Conservation (phyloP, 768 basidiomycete species). For the Lactarius evosmus region DNA sequence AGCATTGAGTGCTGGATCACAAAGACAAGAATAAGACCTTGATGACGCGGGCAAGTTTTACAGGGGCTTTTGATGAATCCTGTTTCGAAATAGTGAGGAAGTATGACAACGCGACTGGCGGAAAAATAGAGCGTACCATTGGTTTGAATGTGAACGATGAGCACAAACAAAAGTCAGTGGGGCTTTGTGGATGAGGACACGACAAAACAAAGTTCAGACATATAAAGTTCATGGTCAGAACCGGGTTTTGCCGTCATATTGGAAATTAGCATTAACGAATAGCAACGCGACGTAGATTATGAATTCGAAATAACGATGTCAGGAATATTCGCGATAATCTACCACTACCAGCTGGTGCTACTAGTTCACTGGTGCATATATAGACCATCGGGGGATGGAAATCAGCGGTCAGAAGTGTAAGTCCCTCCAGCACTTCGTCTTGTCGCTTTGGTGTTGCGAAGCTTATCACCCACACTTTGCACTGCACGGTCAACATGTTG, state of each 20-base stretch:
- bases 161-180: neutral
- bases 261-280: neutral
- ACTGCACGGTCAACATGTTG: conserved; percentile 20
- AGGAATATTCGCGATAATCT: neutral
- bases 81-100: conserved; percentile 35
- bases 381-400: neutral
- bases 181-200: neutral
- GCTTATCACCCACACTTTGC: conserved; percentile 7
- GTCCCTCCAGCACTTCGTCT: neutral
- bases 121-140: conserved; percentile 32
- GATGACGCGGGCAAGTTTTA: conserved; percentile 97
- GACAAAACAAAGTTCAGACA: conserved; percentile 18
- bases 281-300: neutral
- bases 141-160: conserved; percentile 26
- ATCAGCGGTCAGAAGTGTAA: neutral
- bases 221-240: conserved; percentile 18
- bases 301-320: no score
- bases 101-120: neutral
- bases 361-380: neutral
- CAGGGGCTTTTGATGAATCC: conserved; percentile 88
- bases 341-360: neutral
- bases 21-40: conserved; percentile 54
- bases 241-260: conserved; percentile 6
- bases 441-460: conserved; percentile 11
- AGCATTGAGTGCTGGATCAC: neutral